Evolutionary conservation across 192 early-diverging fungal species (phyloP), one percentile per base, ranked within the genome.

Genomic region (Dimargaris xerosporica): DNA sequence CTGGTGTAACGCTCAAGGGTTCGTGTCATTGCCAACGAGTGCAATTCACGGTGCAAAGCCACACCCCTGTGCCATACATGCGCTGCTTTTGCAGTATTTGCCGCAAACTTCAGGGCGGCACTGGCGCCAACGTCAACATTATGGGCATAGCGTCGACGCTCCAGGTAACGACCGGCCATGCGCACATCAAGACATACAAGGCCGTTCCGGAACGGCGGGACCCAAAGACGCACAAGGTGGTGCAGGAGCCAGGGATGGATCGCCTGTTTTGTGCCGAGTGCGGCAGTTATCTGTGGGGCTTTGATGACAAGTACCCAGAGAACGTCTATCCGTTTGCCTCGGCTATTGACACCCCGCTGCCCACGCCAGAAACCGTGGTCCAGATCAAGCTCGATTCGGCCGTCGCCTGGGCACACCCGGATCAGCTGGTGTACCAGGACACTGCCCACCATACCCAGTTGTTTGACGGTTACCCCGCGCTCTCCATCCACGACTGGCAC

Each of bases 11-110:
- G 41, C 65, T 85, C 28, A 52, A 77, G 58, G 82, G 81, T 12
- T 81, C 80, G 16, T 85, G 82, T 63, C 81, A 85, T 63, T 85
- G 82, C 62, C 81, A 72, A 45, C 76, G 73, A 31, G 70, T 80
- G 7, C 62, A 64, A 31, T 85, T 82, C 55, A 74, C 65, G 62
- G 76, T 80, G 16, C 64, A 62, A 2, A 75, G 72, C 51, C 42
- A 71, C 23, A 75, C 79, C 25, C 76, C 81, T 0, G 75, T 76
- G 5, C 82, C 82, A 3, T 80, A 74, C 56, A 75, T 76, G 73
- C 69, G 67, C 9, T 84, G 82, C 65, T 79, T 73, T 52, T 84
- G 82, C 67, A 77, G 78, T 16, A 85, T 85, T 56, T 85, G 82
- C 64, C 80, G 82, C 66, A 82, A 82, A 66, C 73, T 75, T 26